Conservation (phyloP, 2,329 filamentous ascomycete species). For the Exophiala oligosperma region DNA sequence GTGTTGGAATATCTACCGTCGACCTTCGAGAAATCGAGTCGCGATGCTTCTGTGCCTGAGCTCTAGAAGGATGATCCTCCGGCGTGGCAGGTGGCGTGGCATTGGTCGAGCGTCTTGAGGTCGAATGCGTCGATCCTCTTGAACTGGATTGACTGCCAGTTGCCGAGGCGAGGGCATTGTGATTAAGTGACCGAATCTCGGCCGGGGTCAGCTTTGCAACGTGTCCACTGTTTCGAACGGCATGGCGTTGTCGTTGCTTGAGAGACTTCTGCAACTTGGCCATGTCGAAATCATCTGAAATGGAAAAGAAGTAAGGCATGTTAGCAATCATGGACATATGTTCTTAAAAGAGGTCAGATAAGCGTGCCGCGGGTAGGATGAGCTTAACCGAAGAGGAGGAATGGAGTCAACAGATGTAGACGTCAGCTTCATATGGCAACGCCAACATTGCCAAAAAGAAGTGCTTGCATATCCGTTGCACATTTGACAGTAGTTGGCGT, state of each 20-base stretch:
- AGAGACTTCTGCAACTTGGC: constrained; percentile 29
- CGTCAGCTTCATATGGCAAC: not conserved
- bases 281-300: constrained; percentile 30
- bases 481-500: constrained; percentile 5
- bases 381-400: not conserved
- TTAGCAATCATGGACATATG: constrained; percentile 17
- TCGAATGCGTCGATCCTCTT: constrained; percentile 15
- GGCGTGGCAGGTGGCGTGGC: constrained; percentile 23
- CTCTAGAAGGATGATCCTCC: constrained; percentile 13
- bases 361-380: not conserved
- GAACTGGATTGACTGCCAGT: constrained; percentile 24
- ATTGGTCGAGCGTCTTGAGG: constrained; percentile 19
- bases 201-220: constrained; percentile 29
- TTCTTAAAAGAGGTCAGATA: not conserved
- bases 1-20: constrained; percentile 22
- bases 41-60: constrained; percentile 6
- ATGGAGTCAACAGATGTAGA: no score
- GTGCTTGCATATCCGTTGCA: not conserved
- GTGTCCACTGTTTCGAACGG: constrained; percentile 19
- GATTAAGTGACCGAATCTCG: constrained; percentile 30
- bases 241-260: constrained; percentile 26
- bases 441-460: not conserved
- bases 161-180: constrained; percentile 21
- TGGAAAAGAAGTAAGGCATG: not conserved
- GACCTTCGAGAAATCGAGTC: constrained; percentile 14